phyloP scores from a whole-genome alignment of 495 filamentous ascomycete genomes.

The Parachaetomium inaequale region DNA sequence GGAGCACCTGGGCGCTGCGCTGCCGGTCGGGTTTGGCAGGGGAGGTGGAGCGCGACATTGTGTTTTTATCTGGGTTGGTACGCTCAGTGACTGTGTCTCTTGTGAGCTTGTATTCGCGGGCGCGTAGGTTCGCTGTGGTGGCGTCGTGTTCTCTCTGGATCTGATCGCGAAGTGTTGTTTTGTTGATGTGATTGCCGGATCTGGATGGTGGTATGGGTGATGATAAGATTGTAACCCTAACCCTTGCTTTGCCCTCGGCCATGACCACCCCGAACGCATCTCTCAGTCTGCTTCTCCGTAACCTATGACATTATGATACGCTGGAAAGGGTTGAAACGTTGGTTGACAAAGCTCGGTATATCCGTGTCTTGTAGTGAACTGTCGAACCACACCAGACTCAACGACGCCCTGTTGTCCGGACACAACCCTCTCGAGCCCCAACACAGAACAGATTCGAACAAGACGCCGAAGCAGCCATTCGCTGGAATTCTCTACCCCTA shows the following conservation, averaged over 20 bases:
- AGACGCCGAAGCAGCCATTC: no score
- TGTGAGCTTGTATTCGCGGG: background rate
- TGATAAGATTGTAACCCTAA: slow-evolving; percentile 3
- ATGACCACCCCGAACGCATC: no score
- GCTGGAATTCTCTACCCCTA: no score
- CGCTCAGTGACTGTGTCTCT: background rate
- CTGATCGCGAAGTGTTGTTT: slow-evolving; percentile 6
- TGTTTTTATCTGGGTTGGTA: background rate
- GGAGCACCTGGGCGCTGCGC: slow-evolving; percentile 29
- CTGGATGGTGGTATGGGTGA: background rate
- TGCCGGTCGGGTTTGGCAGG: slow-evolving; percentile 16
- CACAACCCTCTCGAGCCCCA: no score
- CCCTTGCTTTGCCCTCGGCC: slow-evolving; percentile 4
- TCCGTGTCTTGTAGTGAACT: no score
- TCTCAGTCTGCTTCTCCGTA: no score
- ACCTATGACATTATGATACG: no score
- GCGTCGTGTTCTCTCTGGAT: background rate
- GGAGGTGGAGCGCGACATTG: slow-evolving; percentile 14
- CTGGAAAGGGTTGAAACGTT: no score
- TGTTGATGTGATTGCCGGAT: slow-evolving; percentile 18
- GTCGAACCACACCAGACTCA: no score
- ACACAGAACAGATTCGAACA: no score
- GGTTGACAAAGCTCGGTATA: no score
- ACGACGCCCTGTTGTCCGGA: no score
- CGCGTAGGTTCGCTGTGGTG: background rate